Conservation (phyloP, 345 rosid genomes). For the Streptanthus diversifolius region DNA sequence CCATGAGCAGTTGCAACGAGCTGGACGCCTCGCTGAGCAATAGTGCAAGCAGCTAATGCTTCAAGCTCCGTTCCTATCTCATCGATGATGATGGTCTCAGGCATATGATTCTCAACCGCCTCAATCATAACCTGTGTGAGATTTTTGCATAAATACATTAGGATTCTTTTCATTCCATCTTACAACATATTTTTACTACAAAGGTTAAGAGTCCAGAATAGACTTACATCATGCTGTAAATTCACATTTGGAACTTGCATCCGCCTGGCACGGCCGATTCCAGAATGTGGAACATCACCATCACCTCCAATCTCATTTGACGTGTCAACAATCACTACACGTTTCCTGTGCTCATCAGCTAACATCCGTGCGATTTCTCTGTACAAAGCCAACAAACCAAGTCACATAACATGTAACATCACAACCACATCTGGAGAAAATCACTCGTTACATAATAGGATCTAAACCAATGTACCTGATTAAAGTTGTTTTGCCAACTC, state of each 20-base stretch:
- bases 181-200: neutral
- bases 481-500: slow-evolving; percentile 96
- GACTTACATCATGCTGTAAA: slow-evolving; percentile 81
- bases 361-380: slow-evolving; percentile 90
- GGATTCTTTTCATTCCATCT: neutral
- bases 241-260: slow-evolving; percentile 98
- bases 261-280: slow-evolving; percentile 92
- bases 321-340: slow-evolving; percentile 83
- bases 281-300: slow-evolving; percentile 92
- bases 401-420: neutral
- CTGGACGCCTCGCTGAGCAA: slow-evolving; percentile 98
- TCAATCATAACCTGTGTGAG: slow-evolving; percentile 83
- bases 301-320: slow-evolving; percentile 97
- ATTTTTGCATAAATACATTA: slow-evolving; percentile 7
- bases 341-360: slow-evolving; percentile 87
- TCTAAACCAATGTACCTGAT: slow-evolving; percentile 57
- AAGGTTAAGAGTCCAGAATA: neutral
- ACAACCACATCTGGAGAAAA: neutral
- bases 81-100: slow-evolving; percentile 85
- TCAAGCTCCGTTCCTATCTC: slow-evolving; percentile 98
- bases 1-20: slow-evolving; percentile 97
- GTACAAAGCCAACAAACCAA: slow-evolving; percentile 3
- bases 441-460: slow-evolving; percentile 1
- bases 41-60: slow-evolving; percentile 95
- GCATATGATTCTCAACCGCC: slow-evolving; percentile 99